Conservation (phyloP, 176 grass and related monocot species). For the Aechmea fasciata region DNA sequence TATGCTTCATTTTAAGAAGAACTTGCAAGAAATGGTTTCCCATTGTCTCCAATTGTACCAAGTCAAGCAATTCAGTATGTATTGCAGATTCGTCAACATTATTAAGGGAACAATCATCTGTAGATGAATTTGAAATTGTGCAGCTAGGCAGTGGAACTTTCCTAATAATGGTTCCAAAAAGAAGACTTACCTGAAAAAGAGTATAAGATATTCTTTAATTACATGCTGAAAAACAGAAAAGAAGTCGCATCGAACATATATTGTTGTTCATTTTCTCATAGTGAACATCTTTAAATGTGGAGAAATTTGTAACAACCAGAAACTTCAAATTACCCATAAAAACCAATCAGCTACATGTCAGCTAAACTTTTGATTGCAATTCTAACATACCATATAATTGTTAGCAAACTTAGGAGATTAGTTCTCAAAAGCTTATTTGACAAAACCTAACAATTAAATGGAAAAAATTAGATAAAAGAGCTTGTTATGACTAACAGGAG, state of each 20-base stretch:
- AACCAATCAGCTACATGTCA: no score
- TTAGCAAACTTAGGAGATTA: no score
- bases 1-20: slow-evolving; percentile 99
- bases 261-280: no score
- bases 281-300: no score
- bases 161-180: slow-evolving; percentile 85
- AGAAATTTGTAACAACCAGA: no score
- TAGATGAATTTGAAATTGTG: slow-evolving; percentile 42
- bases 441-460: background rate
- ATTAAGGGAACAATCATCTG: slow-evolving; percentile 22
- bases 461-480: background rate
- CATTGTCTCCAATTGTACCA: slow-evolving; percentile 73
- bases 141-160: slow-evolving; percentile 86
- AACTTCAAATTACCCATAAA: background rate
- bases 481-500: background rate
- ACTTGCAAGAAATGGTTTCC: slow-evolving; percentile 89
- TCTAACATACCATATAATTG: no score
- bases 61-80: slow-evolving; percentile 50
- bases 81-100: slow-evolving; percentile 24
- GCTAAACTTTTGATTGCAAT: no score
- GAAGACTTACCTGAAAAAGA: slow-evolving; percentile 81
- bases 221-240: background rate
- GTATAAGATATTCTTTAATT: background rate
- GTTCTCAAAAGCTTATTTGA: no score
- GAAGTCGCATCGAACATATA: background rate